phyloP scores from a whole-genome alignment of 2,329 filamentous ascomycete genomes.

The Penicillium olsonii region DNA sequence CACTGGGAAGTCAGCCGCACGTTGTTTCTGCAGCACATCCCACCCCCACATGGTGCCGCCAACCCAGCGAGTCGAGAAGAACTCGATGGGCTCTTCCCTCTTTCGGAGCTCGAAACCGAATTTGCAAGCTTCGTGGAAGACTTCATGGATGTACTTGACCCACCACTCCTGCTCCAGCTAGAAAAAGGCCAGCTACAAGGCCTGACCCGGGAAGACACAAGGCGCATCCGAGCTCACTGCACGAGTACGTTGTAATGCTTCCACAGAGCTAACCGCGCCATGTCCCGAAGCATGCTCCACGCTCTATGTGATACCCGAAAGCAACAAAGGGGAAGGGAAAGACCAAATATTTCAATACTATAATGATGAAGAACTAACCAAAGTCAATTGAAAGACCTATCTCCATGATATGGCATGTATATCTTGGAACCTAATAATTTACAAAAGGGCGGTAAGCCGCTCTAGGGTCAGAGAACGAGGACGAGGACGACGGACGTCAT shows the following conservation, averaged over 20 bases:
- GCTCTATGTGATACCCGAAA: neutral
- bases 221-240: conserved; percentile 8
- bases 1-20: conserved; percentile 31
- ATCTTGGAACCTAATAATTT: conserved; percentile 31
- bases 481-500: conserved; percentile 7
- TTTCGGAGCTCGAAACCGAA: conserved; percentile 8
- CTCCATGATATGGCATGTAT: conserved; percentile 18
- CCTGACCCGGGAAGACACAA: conserved; percentile 41
- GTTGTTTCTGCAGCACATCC: conserved; percentile 20
- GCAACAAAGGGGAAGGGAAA: neutral
- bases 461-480: conserved; percentile 16
- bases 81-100: conserved; percentile 30
- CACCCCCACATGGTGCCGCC: conserved; percentile 12
- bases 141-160: conserved; percentile 45
- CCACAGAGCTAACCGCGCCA: too few species aligned
- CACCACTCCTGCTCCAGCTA: conserved; percentile 55
- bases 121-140: conserved; percentile 46
- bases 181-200: conserved; percentile 49
- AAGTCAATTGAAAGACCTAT: conserved; percentile 8
- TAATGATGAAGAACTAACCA: conserved; percentile 1
- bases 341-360: neutral
- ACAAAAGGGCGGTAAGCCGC: conserved; percentile 24
- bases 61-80: conserved; percentile 25
- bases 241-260: neutral
- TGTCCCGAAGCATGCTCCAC: neutral